Evolutionary conservation across 257 asterid species (phyloP), one percentile per base, ranked within the genome.

Genomic region (Echium plantagineum): DNA sequence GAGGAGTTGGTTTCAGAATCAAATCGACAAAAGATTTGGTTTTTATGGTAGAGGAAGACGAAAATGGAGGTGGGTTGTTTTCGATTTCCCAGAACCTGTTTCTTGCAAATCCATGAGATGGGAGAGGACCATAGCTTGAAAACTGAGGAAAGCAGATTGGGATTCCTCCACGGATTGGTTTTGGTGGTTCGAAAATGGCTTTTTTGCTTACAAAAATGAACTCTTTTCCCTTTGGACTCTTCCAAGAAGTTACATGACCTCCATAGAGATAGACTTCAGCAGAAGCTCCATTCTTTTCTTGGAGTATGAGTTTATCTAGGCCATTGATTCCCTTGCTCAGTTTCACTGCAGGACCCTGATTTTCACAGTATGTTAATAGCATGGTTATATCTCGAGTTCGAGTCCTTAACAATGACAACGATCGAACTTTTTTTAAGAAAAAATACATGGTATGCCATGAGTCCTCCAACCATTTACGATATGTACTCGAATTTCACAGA

Each of bases 241-340:
- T 42, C 49, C 49, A 42, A 42, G 49, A 42, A 42, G 49, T 42
- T 42, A 42, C 17, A 10, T 42, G 49, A 12, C 4, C 16, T 3
- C 49, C 49, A 13, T 42, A 42, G 49, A 42, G 49, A 42, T 35
- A 52, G 12, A 66, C 58, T 56, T 42, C 64, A 67, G 53, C 16
- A 10, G 49, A 42, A 42, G 49, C 49, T 42, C 49, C 49, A 42
- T 42, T 42, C 0, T 10, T 42, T 42, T 4, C 49, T 42, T 42
- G 49, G 16, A 42, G 49, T 42, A 42, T 42, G 15, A 42, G 4
- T 42, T 10, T 42, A 10, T 42, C 49, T 0, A 42, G 49, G 17
- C 49, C 49, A 42, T 42, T 42, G 17, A 42, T 42, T 42, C 49
- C 49, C 49, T 42, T 42, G 49, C 17, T 42, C 5, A 42, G 17